Evolutionary conservation across 805 yeast species (phyloP), one percentile per base, ranked within the genome.

Genomic region (Metschnikowia colocasiae): DNA sequence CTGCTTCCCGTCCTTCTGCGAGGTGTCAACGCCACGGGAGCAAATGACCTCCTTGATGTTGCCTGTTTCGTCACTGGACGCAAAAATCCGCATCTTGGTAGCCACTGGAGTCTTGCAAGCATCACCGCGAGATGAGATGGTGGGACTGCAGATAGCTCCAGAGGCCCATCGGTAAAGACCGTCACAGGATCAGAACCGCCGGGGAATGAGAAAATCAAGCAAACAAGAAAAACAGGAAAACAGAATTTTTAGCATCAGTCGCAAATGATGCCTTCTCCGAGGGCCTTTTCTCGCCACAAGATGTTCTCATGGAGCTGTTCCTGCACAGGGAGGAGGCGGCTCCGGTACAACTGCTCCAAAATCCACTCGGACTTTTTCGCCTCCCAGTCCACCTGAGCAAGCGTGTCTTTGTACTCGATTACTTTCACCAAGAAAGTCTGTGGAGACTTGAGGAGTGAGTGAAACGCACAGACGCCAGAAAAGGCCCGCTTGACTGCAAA

Each of bases 11-110:
- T 78, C 77, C 58, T 83, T 81, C 35, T 74, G 71, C 5, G 96
- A 85, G 3, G 96, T 89, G 58, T 91, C 95, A 0, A 92, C 83
- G 0, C 91, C 92, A 43, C 75, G 68, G 16, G 68, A 61, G 56
- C 89, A 88, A 4, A 74, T 59, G 7, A 87, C 68, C 59, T 83
- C 89, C 54, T 84, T 85, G 45, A 83, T 54, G 5, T 79, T 72
- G 0, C 91, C 90, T 1, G 79, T 75, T 56, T 85, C 91, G 51
- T 80, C 85, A 15, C 87, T 78, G 35, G 88, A 72, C 3, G 75
- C 82, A 38, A 85, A 56, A 12, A 85, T 60, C 63, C 77, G 83
- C 92, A 85, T 50, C 9, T 22, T 13, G 31, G 13, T 22, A 27
- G 10, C 2, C n/a, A n/a, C 23, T 39, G 16, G 26, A 30, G 26